A percentile compares a stretch with the other conserved stretches of the same genome.
phyloP scores from a whole-genome alignment of 2,329 filamentous ascomycete species.

The Xylariales sp. region DNA sequence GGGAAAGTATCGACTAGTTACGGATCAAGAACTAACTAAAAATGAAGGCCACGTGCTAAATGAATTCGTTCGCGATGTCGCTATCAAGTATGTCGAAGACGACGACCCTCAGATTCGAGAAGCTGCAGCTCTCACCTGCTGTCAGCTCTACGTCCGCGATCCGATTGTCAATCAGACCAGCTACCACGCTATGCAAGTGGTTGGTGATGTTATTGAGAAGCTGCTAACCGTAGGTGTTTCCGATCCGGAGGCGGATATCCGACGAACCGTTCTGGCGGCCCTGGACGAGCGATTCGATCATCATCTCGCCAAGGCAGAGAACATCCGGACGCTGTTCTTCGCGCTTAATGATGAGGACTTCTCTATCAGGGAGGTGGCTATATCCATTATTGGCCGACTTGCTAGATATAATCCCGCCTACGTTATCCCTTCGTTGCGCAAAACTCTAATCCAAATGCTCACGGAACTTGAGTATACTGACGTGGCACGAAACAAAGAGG shows the following conservation, averaged over 20 bases:
- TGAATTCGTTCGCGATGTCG: slow-evolving; percentile 96
- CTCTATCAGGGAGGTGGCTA: slow-evolving; percentile 86
- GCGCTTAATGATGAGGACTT: slow-evolving; percentile 95
- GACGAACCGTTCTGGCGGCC: slow-evolving; percentile 81
- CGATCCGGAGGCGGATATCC: slow-evolving; percentile 84
- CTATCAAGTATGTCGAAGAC: slow-evolving; percentile 96
- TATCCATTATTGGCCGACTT: slow-evolving; percentile 91
- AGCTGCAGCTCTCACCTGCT: slow-evolving; percentile 93
- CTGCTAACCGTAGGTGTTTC: slow-evolving; percentile 92
- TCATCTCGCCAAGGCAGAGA: slow-evolving; percentile 95
- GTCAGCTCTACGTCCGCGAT: slow-evolving; percentile 93
- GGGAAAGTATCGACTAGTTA: neutral
- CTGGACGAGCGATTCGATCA: slow-evolving; percentile 92
- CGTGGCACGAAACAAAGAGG: slow-evolving; percentile 89
- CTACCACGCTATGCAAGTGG: slow-evolving; percentile 92
- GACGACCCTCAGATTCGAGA: slow-evolving; percentile 91
- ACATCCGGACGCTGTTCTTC: slow-evolving; percentile 91
- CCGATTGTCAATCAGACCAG: slow-evolving; percentile 98
- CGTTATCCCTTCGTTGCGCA: slow-evolving; percentile 91
- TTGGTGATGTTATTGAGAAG: slow-evolving; percentile 96
- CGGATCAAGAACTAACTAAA: slow-evolving; percentile 6
- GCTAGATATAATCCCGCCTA: slow-evolving; percentile 93
- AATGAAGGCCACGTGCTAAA: slow-evolving; percentile 80
- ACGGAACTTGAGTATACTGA: slow-evolving; percentile 97
- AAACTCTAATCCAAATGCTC: slow-evolving; percentile 91